Base-by-base conservation (phyloP, 768 basidiomycete genomes). In the Tephrocybe sp. region DNA sequence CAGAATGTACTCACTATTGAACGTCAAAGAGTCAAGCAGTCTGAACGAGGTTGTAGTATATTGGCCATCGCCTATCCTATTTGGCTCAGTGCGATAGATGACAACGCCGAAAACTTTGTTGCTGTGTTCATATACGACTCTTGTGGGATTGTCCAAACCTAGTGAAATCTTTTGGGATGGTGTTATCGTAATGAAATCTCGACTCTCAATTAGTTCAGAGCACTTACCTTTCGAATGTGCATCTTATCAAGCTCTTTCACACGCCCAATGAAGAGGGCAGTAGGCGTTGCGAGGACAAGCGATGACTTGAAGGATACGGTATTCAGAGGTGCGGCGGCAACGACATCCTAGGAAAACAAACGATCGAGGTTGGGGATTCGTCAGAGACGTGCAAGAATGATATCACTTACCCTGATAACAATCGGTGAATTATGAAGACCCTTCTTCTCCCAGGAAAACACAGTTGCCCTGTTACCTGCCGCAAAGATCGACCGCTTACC, bases 191-290 rank as follows among this genome's bases (percentile, higher is more conserved):
- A n/a, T 10, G 15, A 34, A 4, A 34, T 11, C 27, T 29, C n/a
- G 4, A 38, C 16, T 36, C n/a, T 15, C n/a, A n/a, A 12, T 29
- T 19, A 53, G 37, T 6, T 38, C 4, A 38, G 12, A 38, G 3
- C 6, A 18, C 78, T 54, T 63, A 91, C 91, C 29, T 89, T 79
- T 48, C 84, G 82, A 39, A 94, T 82, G 57, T 94, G 88, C 64
- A 93, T 74, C 64, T 88, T 89, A 54, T 88, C 81, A 10, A 91
- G 70, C 51, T 86, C 78, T 25, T 72, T 69, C 11, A 91, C 76
- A 4, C 69, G 69, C 7, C 91, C 92, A 38, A 95, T 79, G 41
- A 78, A 67, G 13, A 94, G 64, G 0, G 75, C 69, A 4, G 71
- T 70, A 0, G 74, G 61, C 3, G 79, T 76, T 9, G 80, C 80